These are phyloP conservation scores for Phialophora chinensis DNA, from an alignment of 2,329 filamentous ascomycete species.

Conservation along the genomic window DNA sequence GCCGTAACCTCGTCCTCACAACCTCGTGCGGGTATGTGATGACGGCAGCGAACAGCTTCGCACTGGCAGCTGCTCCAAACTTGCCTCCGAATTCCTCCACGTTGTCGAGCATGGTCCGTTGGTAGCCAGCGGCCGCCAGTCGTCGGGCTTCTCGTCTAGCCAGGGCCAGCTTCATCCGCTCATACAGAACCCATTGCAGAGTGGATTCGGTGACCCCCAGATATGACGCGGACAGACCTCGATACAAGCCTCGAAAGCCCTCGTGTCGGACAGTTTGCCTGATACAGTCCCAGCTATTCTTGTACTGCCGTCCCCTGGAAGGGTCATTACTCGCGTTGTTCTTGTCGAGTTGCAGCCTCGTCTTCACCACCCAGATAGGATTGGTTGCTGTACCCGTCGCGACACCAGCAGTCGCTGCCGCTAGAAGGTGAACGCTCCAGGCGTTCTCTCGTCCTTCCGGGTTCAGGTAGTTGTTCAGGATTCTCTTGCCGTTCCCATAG, in stretches of 20 bases:
- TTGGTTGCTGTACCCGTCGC: constrained; percentile 91
- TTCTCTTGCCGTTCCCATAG: constrained; percentile 87
- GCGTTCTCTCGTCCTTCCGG: constrained; percentile 57
- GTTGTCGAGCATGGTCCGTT: constrained; percentile 73
- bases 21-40: constrained; percentile 94
- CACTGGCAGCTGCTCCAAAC: constrained; percentile 76
- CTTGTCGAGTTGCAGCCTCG: constrained; percentile 88
- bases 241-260: constrained; percentile 81
- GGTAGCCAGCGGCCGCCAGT: constrained; percentile 63
- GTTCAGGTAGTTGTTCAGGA: constrained; percentile 76
- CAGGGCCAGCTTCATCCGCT: constrained; percentile 83
- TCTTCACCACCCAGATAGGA: constrained; percentile 97
- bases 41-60: constrained; percentile 83
- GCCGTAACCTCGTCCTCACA: constrained; percentile 80
- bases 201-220: constrained; percentile 89
- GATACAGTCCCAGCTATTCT: constrained; percentile 86
- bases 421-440: constrained; percentile 71
- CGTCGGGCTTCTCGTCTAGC: constrained; percentile 65
- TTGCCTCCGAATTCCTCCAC: constrained; percentile 80
- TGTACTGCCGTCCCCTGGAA: constrained; percentile 71
- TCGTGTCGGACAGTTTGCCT: constrained; percentile 80
- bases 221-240: constrained; percentile 89
- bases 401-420: constrained; percentile 78
- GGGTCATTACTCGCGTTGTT: constrained; percentile 66
- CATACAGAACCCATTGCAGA: constrained; percentile 91